A percentile compares a stretch with the other conserved stretches of the same genome.
Conservation (phyloP, 768 basidiomycete species). For the Infundibulicybe gibba region DNA sequence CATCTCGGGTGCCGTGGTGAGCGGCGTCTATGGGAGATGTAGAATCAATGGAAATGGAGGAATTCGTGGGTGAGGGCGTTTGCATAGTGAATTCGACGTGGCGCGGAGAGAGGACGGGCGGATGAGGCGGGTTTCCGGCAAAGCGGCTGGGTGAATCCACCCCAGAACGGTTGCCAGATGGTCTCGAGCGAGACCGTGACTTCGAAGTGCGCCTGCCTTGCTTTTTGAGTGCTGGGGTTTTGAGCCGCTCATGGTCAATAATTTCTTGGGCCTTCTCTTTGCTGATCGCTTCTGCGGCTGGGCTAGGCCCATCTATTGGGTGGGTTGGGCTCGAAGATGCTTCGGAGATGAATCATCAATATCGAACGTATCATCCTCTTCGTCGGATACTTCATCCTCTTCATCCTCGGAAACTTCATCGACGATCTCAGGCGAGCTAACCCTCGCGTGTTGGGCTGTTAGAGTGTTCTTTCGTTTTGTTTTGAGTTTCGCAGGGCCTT, state of each 20-base stretch:
- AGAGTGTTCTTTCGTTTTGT: conserved; percentile 17
- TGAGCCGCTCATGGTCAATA: conserved; percentile 21
- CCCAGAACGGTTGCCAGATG: conserved; percentile 45
- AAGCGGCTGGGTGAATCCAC: conserved; percentile 64
- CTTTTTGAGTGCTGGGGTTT: conserved; percentile 25
- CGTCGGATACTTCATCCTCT: conserved; percentile 44
- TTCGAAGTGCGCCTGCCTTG: conserved; percentile 32
- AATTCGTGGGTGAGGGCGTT: conserved; percentile 27
- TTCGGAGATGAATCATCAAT: conserved; percentile 87
- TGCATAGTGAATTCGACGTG: conserved; percentile 48
- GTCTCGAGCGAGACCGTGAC: conserved; percentile 41
- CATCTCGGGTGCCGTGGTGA: conserved; percentile 30
- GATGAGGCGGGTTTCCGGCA: conserved; percentile 46
- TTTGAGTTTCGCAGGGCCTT: conserved; percentile 52
- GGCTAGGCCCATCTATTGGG: conserved; percentile 6
- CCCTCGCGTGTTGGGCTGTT: conserved; percentile 9
- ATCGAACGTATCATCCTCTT: conserved; percentile 82
- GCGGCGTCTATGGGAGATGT: conserved; percentile 11
- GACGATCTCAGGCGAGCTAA: conserved; percentile 9
- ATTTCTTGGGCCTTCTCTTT: conserved; percentile 24
- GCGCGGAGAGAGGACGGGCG: conserved; percentile 39
- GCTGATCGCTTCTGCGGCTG: conserved; percentile 12
- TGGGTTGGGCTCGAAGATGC: conserved; percentile 18
- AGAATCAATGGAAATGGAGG: conserved; percentile 33
- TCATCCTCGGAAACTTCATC: conserved; percentile 50